Evolutionary conservation across 148 eudicot genomes (phyloP).

Genomic region (Vaccinium vitisidaea): DNA sequence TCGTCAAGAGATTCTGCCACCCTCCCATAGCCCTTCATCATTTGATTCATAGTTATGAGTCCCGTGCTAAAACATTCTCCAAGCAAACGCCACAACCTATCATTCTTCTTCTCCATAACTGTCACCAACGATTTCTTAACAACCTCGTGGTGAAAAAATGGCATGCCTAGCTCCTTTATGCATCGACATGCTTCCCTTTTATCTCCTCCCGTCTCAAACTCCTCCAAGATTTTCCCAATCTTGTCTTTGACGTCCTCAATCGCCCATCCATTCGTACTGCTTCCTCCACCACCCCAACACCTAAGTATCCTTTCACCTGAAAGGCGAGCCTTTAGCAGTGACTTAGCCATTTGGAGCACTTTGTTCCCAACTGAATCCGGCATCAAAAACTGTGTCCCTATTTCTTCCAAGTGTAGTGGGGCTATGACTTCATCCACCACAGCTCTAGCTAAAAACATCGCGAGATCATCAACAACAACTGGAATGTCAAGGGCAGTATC

Average conservation of each 20-base stretch:
- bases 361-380: constrained; percentile 36
- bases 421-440: constrained; percentile 56
- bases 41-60: constrained; percentile 53
- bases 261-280: constrained; percentile 39
- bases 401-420: constrained; percentile 49
- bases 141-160: constrained; percentile 60
- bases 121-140: constrained; percentile 52
- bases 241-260: constrained; percentile 56
- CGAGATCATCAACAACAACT: constrained; percentile 49
- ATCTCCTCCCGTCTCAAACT: constrained; percentile 61
- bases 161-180: constrained; percentile 56
- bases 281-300: constrained; percentile 69
- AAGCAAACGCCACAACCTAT: constrained; percentile 46
- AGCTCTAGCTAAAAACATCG: constrained; percentile 54
- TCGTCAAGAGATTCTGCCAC: constrained; percentile 53
- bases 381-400: constrained; percentile 31
- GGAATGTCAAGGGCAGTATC: constrained; percentile 61
- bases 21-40: constrained; percentile 61
- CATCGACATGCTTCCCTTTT: constrained; percentile 52
- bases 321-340: constrained; percentile 49
- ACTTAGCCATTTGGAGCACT: constrained; percentile 46
- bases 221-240: constrained; percentile 46
- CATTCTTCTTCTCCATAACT: constrained; percentile 48
- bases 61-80: constrained; percentile 41
- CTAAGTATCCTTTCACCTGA: constrained; percentile 57